phyloP scores from a whole-genome alignment of 352 stramenopile genomes.

The Thalassiosira hispida region DNA sequence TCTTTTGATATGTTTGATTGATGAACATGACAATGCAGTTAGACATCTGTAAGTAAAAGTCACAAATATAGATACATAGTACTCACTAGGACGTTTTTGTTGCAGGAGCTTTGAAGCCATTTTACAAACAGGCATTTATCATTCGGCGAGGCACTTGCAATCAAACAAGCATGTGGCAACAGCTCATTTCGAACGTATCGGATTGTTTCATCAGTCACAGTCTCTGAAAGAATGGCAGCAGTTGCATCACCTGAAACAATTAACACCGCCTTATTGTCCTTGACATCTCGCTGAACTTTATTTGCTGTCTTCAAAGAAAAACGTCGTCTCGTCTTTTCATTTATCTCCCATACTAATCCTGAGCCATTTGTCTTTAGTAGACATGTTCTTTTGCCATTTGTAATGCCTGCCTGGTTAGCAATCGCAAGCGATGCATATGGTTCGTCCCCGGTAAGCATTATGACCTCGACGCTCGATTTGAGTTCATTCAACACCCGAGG shows the following conservation, averaged over 20 bases:
- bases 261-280: slow-evolving; percentile 1
- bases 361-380: slow-evolving; percentile 20
- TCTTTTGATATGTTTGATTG: not conserved
- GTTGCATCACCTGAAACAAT: slow-evolving; percentile 34
- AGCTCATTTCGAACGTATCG: slow-evolving; percentile 27
- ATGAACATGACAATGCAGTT: not conserved
- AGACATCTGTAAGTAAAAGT: not conserved
- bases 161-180: slow-evolving; percentile 25
- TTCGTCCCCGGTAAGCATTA: slow-evolving; percentile 72
- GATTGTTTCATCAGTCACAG: slow-evolving; percentile 7
- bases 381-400: slow-evolving; percentile 18
- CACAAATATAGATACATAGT: slow-evolving; percentile 58
- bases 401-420: slow-evolving; percentile 48
- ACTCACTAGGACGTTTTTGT: slow-evolving; percentile 57
- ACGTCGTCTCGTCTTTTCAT: not conserved
- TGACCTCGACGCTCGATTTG: slow-evolving; percentile 35
- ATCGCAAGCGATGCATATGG: slow-evolving; percentile 54
- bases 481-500: slow-evolving; percentile 61
- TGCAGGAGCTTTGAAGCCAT: slow-evolving; percentile 40
- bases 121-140: slow-evolving; percentile 57
- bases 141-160: slow-evolving; percentile 62
- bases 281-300: slow-evolving; percentile 8
- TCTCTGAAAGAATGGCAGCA: slow-evolving; percentile 24
- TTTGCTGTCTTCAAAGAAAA: slow-evolving; percentile 24
- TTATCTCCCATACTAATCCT: slow-evolving; percentile 25